phyloP scores from a whole-genome alignment of 805 yeast genomes.

The Nakazawaea populi region DNA sequence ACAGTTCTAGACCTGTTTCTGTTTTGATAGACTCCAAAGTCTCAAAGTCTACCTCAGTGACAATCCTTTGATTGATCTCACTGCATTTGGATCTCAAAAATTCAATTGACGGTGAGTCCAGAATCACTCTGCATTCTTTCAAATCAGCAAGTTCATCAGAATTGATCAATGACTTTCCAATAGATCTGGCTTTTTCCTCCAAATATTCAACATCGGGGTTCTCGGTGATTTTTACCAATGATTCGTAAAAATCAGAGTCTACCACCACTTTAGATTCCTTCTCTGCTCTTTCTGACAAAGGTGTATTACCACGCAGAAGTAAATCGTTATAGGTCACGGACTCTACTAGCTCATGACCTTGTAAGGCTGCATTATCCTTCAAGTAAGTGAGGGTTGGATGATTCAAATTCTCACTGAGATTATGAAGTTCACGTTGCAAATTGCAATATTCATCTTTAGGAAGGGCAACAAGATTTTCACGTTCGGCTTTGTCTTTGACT shows the following conservation, averaged over 20 bases:
- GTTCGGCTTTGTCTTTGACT: conserved; percentile 18
- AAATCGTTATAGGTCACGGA: not conserved
- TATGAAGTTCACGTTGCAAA: conserved; percentile 5
- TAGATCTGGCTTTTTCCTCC: not conserved
- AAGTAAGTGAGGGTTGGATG: not conserved
- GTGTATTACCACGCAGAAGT: not conserved
- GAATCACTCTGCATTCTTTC: not conserved
- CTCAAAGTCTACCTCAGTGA: not conserved
- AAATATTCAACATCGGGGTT: conserved; percentile 13
- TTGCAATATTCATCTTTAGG: conserved; percentile 16
- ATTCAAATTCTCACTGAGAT: conserved; percentile 19
- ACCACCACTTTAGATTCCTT: not conserved
- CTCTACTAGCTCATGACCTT: not conserved
- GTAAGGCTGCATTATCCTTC: conserved; percentile 13
- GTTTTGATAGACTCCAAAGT: not conserved
- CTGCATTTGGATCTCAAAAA: not conserved
- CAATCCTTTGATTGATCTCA: not conserved
- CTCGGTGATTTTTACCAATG: not conserved
- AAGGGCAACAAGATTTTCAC: conserved; percentile 18
- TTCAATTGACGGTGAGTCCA: not conserved
- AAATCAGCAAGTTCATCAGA: not conserved
- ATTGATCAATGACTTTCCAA: not conserved
- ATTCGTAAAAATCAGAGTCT: not conserved
- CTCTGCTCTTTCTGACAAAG: not conserved
- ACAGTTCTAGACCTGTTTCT: not conserved